Evolutionary conservation across 225 moss, liverwort and hornwort genomes (phyloP).

Genomic region (Pseudisothecium myosuroides): DNA sequence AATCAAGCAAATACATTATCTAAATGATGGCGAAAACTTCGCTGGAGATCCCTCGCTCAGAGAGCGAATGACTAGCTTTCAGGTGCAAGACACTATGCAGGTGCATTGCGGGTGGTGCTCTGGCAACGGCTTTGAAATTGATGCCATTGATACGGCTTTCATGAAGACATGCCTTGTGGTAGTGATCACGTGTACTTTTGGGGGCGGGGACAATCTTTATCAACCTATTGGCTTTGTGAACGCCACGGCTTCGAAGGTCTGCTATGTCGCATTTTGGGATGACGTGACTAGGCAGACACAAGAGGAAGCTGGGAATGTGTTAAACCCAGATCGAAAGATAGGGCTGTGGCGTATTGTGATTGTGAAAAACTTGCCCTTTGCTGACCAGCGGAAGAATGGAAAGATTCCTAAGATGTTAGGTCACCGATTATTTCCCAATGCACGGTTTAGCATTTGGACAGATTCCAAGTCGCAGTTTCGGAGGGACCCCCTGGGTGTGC

Average conservation of each 20-base stretch:
- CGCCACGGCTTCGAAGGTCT: slow-evolving; percentile 61
- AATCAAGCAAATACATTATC: slow-evolving; percentile 45
- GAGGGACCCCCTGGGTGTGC: slow-evolving; percentile 83
- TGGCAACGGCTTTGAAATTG: slow-evolving; percentile 58
- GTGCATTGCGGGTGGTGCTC: slow-evolving; percentile 96
- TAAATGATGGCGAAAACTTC: slow-evolving; percentile 6
- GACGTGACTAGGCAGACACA: slow-evolving; percentile 59
- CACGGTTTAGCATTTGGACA: slow-evolving; percentile 89
- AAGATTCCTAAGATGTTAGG: slow-evolving; percentile 97
- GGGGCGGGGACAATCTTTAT: slow-evolving; percentile 92
- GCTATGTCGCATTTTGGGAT: slow-evolving; percentile 98
- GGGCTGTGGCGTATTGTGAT: slow-evolving; percentile 85
- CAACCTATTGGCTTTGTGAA: slow-evolving; percentile 84
- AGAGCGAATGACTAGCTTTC: slow-evolving; percentile 32
- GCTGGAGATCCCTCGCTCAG: slow-evolving; percentile 14
- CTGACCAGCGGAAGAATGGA: slow-evolving; percentile 91
- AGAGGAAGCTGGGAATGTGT: slow-evolving; percentile 42
- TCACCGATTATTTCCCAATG: slow-evolving; percentile 80
- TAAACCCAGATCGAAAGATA: slow-evolving; percentile 40
- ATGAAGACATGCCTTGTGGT: slow-evolving; percentile 63
- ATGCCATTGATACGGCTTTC: slow-evolving; percentile 42
- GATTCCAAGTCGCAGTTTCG: slow-evolving; percentile 98
- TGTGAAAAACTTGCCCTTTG: slow-evolving; percentile 75
- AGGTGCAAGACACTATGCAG: slow-evolving; percentile 49
- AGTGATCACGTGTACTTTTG: slow-evolving; percentile 87